These are phyloP conservation scores for Gonium pectorale DNA, from an alignment of 139 green algal genomes.

Conservation along the genomic window DNA sequence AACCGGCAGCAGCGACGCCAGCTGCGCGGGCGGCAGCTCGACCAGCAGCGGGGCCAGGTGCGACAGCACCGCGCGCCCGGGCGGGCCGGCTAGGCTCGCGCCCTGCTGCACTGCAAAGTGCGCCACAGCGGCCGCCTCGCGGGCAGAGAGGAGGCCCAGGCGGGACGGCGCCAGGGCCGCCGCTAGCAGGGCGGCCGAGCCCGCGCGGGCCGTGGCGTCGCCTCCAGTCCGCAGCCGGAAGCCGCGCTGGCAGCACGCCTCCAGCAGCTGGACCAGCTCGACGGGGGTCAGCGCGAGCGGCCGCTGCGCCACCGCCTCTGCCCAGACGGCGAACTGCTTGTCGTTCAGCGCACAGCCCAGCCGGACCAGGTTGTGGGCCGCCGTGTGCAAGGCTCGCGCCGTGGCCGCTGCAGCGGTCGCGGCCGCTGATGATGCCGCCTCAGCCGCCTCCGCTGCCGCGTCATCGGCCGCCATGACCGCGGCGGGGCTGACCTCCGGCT, in stretches of 20 bases:
- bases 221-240: background rate
- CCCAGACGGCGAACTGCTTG: slow-evolving; percentile 14
- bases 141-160: background rate
- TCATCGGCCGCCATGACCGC: too few relatives aligned
- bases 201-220: background rate
- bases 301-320: background rate
- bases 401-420: background rate
- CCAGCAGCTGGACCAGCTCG: slow-evolving; percentile 9
- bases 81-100: background rate
- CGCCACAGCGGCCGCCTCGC: background rate
- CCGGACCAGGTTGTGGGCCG: background rate
- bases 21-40: background rate
- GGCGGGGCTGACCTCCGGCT: too few relatives aligned
- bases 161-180: background rate
- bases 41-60: slow-evolving; percentile 12
- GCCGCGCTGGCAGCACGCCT: background rate
- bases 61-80: background rate
- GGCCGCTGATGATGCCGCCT: background rate
- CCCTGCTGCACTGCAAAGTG: slow-evolving; percentile 21
- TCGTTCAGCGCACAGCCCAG: slow-evolving; percentile 12
- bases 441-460: background rate
- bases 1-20: slow-evolving; percentile 11
- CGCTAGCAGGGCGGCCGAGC: background rate
- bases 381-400: slow-evolving; percentile 1
- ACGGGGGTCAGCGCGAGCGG: background rate